A percentile compares a stretch with the other conserved stretches of the same genome.
phyloP scores from a whole-genome alignment of 2,329 filamentous ascomycete species.

The Nemania diffusa region DNA sequence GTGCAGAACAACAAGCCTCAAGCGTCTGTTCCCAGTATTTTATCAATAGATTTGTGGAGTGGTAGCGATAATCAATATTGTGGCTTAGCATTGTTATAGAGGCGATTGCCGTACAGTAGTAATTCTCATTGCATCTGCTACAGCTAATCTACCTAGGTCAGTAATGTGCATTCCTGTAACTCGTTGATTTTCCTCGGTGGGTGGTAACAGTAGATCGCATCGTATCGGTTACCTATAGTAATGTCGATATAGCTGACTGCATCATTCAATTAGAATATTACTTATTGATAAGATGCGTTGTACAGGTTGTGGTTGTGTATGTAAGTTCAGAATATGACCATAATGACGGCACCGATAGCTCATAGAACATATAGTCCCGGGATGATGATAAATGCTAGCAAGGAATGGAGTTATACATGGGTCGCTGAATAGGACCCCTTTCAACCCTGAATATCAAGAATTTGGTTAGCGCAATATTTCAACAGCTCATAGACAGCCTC shows the following conservation, averaged over 20 bases:
- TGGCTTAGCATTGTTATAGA: slow-evolving; percentile 1
- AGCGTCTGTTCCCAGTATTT: background rate
- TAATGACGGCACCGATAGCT: background rate
- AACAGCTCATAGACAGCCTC: background rate
- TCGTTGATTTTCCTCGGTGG: background rate
- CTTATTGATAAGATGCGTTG: slow-evolving; percentile 13
- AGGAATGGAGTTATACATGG: background rate
- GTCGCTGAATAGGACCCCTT: background rate
- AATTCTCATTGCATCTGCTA: background rate
- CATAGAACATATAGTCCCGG: background rate
- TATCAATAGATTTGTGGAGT: slow-evolving; percentile 1
- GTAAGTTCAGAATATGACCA: background rate
- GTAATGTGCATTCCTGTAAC: background rate
- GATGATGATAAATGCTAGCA: slow-evolving; percentile 5
- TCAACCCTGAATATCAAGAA: background rate
- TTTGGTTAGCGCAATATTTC: background rate
- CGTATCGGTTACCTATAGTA: background rate
- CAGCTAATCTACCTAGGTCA: background rate
- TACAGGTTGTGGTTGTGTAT: slow-evolving; percentile 9
- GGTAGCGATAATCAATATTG: slow-evolving; percentile 8
- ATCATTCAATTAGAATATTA: background rate
- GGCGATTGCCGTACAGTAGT: background rate
- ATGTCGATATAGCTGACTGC: slow-evolving; percentile 5
- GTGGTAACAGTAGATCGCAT: background rate
- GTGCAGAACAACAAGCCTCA: slow-evolving; percentile 1